Evolutionary conservation across 2,329 filamentous ascomycete genomes (phyloP), one percentile per base, ranked within the genome.

Genomic region (Biscogniauxia marginata): DNA sequence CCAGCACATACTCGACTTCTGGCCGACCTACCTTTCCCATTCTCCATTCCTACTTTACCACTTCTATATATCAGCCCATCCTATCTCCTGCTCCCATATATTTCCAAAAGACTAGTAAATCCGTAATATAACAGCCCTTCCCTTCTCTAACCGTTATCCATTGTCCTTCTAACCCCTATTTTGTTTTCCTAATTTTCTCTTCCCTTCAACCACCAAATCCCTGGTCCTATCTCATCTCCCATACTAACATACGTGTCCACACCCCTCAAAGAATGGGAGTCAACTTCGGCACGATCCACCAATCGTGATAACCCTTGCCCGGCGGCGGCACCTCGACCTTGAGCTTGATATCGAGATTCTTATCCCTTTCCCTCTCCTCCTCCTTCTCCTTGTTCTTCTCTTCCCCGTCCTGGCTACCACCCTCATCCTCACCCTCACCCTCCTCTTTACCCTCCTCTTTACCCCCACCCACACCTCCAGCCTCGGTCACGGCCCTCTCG

Each of bases 271-370:
- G 20, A 11, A 62, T 44, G 21, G 59, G 64, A 39, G 66, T 63
- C 18, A 84, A 63, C 66, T 74, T 80, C 2, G 85, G 85, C 53
- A 87, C 83, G 56, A 86, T 74, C 85, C 85, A 88, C 81, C 83
- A 87, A 65, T 82, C 78, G 68, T 88, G 84, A 69, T 86, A 86
- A 25, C 78, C 75, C 65, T 81, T 77, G 11, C 79, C 79, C 21
- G 79, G 74, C 20, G 69, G 70, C 7, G 83, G 83, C 49, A 87
- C 75, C 66, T 83, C 79, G 21, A 77, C 77, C 64, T 73, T 79
- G 20, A 85, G 65, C 13, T 57, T 52, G 7, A 21, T 8, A 7
- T 25, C 55, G 3, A 39, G 13, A 5, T 47, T 50, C 39, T 50
- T 54, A 39, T 56, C 54, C 50, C 47, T 49, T 11, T 47, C 58